Percentiles rank a stretch among this genome's conserved stretches.
Conservation (phyloP, 108 stramenopile genomes). For the Fistulifera pelliculosa region DNA sequence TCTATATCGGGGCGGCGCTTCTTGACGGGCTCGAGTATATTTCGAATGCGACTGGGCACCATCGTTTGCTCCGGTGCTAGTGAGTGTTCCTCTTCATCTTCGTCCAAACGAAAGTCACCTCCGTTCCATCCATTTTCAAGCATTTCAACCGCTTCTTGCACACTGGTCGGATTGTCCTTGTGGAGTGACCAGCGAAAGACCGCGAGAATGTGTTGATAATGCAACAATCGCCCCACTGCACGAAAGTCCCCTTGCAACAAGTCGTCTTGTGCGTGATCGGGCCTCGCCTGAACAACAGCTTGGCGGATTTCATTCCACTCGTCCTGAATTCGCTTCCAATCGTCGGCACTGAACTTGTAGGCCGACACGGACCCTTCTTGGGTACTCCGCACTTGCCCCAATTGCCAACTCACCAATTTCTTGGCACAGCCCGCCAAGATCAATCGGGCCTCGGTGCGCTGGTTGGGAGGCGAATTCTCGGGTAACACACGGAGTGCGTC, state of each 20-base stretch:
- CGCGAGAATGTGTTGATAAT: not conserved
- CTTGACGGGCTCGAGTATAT: not conserved
- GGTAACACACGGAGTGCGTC: too few relatives aligned
- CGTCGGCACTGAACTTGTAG: not conserved
- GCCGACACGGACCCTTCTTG: not conserved
- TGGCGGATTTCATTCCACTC: not conserved
- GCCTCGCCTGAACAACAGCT: not conserved
- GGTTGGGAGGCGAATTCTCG: not conserved
- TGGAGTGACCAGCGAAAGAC: not conserved
- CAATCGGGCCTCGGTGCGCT: not conserved
- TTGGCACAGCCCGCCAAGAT: not conserved
- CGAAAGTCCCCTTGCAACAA: slow-evolving; percentile 1
- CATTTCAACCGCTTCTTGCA: not conserved
- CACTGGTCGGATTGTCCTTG: not conserved
- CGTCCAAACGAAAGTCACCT: not conserved
- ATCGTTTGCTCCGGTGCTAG: not conserved
- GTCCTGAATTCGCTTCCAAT: not conserved
- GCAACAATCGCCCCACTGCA: not conserved
- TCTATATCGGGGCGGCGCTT: not conserved
- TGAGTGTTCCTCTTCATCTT: not conserved
- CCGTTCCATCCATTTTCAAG: not conserved
- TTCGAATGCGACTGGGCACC: not conserved
- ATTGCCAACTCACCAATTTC: not conserved
- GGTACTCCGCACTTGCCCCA: not conserved
- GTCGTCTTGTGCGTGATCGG: not conserved